Evolutionary conservation across 108 stramenopile genomes (phyloP), one percentile per base, ranked within the genome.

Genomic region (Conticribra guillardii): DNA sequence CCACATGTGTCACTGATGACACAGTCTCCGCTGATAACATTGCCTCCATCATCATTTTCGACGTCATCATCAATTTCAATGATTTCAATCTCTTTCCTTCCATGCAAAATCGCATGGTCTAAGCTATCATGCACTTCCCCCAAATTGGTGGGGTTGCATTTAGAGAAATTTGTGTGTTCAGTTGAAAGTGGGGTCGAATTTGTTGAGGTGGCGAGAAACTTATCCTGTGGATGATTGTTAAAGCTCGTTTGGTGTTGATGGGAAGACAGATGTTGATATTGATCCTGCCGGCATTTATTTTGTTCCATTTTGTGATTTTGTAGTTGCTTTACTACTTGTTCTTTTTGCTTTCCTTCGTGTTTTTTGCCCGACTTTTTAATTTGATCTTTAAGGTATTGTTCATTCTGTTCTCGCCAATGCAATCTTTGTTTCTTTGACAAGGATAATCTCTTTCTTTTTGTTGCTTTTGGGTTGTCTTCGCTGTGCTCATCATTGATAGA

Each of bases 51-150:
- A 24, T 49, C 15, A n/a, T 31, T 21, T 22, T 1, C 28, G n/a
- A 32, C 50, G 41, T 47, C 31, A 54, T 55, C 54, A 26, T 62
- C 51, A 21, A 62, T 55, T 62, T 62, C 60, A 45, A 62, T 55
- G 21, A 61, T 41, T 59, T 72, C 60, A 8, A 26, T 46, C 16
- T 37, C 21, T 11, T 23, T 7, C 31, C 37, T 9, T 5, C 37
- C 11, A 9, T 41, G 5, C 5, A 11, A 41, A 9, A 11, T 9
- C 5, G 5, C 11, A 41, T 5, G 37, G 37, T 41, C 11, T 41
- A 11, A 9, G 11, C 5, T 11, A 41, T 41, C 37, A 41, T 41
- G 11, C 37, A 41, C 37, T 11, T 5, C 37, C 8, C 5, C 5
- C 37, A 41, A 5, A 41, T 9, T 5, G 37, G 8, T 41, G 37